Evolutionary conservation across 495 filamentous ascomycete genomes (phyloP).

Genomic region (Daldinia childiae): DNA sequence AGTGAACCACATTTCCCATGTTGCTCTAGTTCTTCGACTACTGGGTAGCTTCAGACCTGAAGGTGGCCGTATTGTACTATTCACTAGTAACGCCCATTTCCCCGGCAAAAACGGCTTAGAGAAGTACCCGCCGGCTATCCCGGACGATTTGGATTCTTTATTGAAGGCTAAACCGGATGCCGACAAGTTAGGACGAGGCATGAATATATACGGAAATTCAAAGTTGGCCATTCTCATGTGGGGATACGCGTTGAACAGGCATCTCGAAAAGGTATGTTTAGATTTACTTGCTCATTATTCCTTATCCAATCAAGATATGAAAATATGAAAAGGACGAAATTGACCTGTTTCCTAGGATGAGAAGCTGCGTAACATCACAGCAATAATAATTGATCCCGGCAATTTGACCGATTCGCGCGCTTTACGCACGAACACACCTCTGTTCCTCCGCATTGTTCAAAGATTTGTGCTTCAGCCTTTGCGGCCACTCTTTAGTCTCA

Average conservation of each 20-base stretch:
- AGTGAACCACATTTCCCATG: slow-evolving; percentile 57
- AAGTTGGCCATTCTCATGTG: slow-evolving; percentile 57
- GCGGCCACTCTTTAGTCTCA: slow-evolving; percentile 48
- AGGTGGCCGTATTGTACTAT: slow-evolving; percentile 53
- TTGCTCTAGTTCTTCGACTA: slow-evolving; percentile 54
- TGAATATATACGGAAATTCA: slow-evolving; percentile 55
- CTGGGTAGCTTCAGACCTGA: slow-evolving; percentile 53
- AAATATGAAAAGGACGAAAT: not conserved
- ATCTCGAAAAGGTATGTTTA: slow-evolving; percentile 51
- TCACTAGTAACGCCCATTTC: slow-evolving; percentile 54
- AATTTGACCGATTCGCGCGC: slow-evolving; percentile 58
- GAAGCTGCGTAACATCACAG: slow-evolving; percentile 53
- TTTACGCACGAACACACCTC: slow-evolving; percentile 53
- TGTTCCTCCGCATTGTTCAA: slow-evolving; percentile 38
- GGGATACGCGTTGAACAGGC: slow-evolving; percentile 56
- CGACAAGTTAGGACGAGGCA: slow-evolving; percentile 53
- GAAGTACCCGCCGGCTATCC: slow-evolving; percentile 46
- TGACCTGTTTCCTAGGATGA: slow-evolving; percentile 36
- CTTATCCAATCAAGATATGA: not conserved
- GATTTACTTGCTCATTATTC: not conserved
- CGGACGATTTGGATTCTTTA: slow-evolving; percentile 41
- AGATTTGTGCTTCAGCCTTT: slow-evolving; percentile 48
- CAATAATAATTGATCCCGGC: slow-evolving; percentile 58
- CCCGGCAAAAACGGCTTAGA: slow-evolving; percentile 54
- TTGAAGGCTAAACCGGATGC: slow-evolving; percentile 27